Conservation (phyloP, 202 grass and related monocot genomes). For the Elaeis oleifera region DNA sequence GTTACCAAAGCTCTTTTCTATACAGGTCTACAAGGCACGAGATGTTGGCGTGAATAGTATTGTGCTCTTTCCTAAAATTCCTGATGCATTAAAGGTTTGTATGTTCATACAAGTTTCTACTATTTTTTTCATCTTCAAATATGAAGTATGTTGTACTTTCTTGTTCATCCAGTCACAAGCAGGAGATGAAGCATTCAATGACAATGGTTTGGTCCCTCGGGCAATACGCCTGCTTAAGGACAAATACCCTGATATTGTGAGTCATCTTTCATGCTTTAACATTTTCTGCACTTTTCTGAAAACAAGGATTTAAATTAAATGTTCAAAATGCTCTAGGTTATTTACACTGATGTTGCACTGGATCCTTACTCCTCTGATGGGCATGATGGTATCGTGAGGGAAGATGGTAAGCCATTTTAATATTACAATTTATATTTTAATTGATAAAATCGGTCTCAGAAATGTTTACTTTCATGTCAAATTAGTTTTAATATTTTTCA, state of each 20-base stretch:
- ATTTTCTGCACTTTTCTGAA: too few relatives aligned
- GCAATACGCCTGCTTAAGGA: conserved; percentile 88
- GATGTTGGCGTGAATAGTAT: conserved; percentile 97
- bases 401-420: conserved; percentile 64
- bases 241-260: conserved; percentile 90
- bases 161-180: conserved; percentile 45
- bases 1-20: conserved; percentile 6
- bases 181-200: conserved; percentile 89
- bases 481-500: too few relatives aligned
- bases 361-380: conserved; percentile 99
- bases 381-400: conserved; percentile 95
- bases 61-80: conserved; percentile 95
- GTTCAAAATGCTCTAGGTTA: conserved; percentile 34
- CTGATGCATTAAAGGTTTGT: conserved; percentile 91
- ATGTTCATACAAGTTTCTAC: not conserved
- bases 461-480: too few relatives aligned
- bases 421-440: not conserved
- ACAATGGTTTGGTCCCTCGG: conserved; percentile 84
- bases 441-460: too few relatives aligned
- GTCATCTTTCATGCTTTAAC: conserved; percentile 1
- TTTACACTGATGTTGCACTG: conserved; percentile 93
- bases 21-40: conserved; percentile 83
- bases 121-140: conserved; percentile 1
- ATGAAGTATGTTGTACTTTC: conserved; percentile 9
- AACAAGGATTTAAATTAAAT: too few relatives aligned